A percentile compares a stretch with the other conserved stretches of the same genome.
phyloP scores from a whole-genome alignment of 352 stramenopile genomes.

The Globisporangium cederbergense region DNA sequence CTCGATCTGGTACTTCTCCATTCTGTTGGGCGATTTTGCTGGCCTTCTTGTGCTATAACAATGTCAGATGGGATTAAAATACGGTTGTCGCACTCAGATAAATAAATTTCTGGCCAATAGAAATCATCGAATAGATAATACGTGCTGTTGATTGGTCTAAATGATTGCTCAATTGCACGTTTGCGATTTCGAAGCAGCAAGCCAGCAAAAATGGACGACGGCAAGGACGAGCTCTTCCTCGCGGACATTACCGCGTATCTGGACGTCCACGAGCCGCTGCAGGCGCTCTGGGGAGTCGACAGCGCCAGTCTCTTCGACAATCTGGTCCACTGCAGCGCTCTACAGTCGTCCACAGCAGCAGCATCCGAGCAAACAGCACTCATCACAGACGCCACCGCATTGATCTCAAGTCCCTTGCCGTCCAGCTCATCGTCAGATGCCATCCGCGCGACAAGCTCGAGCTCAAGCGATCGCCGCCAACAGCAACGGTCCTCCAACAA shows the following conservation, averaged over 20 bases:
- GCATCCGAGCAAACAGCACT: not conserved
- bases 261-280: conserved; percentile 1
- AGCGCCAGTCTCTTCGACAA: not conserved
- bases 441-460: not conserved
- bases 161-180: not conserved
- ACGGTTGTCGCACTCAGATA: too few relatives aligned
- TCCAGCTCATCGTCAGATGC: not conserved
- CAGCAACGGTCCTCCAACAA: not conserved
- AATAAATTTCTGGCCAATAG: too few relatives aligned
- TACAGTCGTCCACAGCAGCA: not conserved
- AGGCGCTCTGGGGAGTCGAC: conserved; percentile 1
- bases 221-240: not conserved
- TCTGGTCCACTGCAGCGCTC: not conserved
- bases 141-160: not conserved
- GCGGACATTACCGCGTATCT: conserved; percentile 6
- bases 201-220: not conserved
- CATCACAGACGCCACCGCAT: not conserved
- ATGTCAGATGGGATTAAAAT: too few relatives aligned
- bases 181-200: not conserved
- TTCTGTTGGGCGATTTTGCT: too few relatives aligned
- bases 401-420: not conserved
- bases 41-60: too few relatives aligned
- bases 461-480: not conserved
- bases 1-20: too few relatives aligned
- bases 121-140: too few relatives aligned